phyloP scores from a whole-genome alignment of 176 grass and related monocot species.

The Elaeis guineensis region DNA sequence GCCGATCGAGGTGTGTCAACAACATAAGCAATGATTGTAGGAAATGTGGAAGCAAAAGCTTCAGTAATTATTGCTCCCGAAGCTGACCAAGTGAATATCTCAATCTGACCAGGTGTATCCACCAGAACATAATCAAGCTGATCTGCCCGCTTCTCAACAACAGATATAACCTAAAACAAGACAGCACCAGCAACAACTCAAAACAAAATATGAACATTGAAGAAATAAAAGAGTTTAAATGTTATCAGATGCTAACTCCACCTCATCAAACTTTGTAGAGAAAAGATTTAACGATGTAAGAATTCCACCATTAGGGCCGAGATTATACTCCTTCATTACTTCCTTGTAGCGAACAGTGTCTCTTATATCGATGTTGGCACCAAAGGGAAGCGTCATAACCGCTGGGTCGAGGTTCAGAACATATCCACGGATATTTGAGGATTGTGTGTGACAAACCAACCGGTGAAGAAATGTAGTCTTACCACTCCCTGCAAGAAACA shows the following conservation, averaged over 20 bases:
- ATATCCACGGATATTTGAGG: slow-evolving; percentile 61
- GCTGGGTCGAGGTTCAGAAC: slow-evolving; percentile 88
- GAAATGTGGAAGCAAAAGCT: slow-evolving; percentile 94
- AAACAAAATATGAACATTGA: not conserved
- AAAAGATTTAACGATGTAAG: slow-evolving; percentile 90
- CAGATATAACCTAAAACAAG: slow-evolving; percentile 61
- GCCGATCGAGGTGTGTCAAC: slow-evolving; percentile 53
- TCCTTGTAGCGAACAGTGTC: slow-evolving; percentile 91
- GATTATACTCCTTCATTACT: slow-evolving; percentile 92
- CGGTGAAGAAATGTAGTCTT: slow-evolving; percentile 90
- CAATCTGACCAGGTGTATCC: slow-evolving; percentile 93
- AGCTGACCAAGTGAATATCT: slow-evolving; percentile 98
- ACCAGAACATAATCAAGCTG: slow-evolving; percentile 91
- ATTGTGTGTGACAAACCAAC: slow-evolving; percentile 55
- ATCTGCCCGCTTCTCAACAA: slow-evolving; percentile 76
- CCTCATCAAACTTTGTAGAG: slow-evolving; percentile 84
- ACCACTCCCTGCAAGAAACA: slow-evolving; percentile 51
- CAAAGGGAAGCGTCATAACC: slow-evolving; percentile 79
- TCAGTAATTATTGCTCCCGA: slow-evolving; percentile 97
- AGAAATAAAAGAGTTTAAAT: too few relatives aligned
- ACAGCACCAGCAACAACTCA: not conserved
- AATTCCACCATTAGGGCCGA: slow-evolving; percentile 93
- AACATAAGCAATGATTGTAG: slow-evolving; percentile 80
- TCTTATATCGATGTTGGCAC: slow-evolving; percentile 90
- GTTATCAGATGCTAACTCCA: not conserved